Conservation (phyloP, 2,329 filamentous ascomycete species). For the Cercospora citrullina region DNA sequence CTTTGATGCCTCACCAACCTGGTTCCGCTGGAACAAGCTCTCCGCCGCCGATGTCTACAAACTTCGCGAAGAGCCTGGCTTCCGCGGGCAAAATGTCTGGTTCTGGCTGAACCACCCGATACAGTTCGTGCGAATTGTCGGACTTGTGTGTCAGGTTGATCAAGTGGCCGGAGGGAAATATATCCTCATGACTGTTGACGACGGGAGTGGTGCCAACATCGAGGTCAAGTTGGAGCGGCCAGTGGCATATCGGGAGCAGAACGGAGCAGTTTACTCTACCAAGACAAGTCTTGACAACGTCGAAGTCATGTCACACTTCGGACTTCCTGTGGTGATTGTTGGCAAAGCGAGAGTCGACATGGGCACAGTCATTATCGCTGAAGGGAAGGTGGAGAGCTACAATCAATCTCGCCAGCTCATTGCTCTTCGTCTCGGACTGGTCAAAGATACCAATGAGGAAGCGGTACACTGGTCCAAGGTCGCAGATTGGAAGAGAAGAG, state of each 20-base stretch:
- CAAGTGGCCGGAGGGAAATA: slow-evolving; percentile 41
- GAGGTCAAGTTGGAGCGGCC: slow-evolving; percentile 54
- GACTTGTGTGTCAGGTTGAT: slow-evolving; percentile 47
- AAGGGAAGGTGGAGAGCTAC: slow-evolving; percentile 57
- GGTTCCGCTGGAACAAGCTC: slow-evolving; percentile 63
- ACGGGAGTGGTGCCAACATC: slow-evolving; percentile 60
- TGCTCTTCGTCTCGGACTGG: slow-evolving; percentile 53
- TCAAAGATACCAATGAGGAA: slow-evolving; percentile 57
- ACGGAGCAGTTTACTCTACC: slow-evolving; percentile 4
- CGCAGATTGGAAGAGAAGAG: slow-evolving; percentile 50
- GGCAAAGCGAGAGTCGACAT: slow-evolving; percentile 42
- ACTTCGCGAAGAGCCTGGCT: slow-evolving; percentile 50
- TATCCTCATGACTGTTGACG: slow-evolving; percentile 58
- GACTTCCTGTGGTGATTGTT: slow-evolving; percentile 48
- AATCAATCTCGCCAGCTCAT: slow-evolving; percentile 54
- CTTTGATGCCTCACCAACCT: slow-evolving; percentile 61
- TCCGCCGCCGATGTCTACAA: slow-evolving; percentile 57
- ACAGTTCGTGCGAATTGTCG: slow-evolving; percentile 50
- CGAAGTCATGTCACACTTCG: slow-evolving; percentile 39
- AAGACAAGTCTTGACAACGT: slow-evolving; percentile 43
- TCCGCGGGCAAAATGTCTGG: slow-evolving; percentile 57
- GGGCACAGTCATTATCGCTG: slow-evolving; percentile 57
- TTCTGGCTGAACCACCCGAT: slow-evolving; percentile 57
- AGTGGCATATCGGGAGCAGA: slow-evolving; percentile 6
- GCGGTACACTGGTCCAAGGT: slow-evolving; percentile 55